Conservation (phyloP, 106 monocot species). For the Dioscorea alata region DNA sequence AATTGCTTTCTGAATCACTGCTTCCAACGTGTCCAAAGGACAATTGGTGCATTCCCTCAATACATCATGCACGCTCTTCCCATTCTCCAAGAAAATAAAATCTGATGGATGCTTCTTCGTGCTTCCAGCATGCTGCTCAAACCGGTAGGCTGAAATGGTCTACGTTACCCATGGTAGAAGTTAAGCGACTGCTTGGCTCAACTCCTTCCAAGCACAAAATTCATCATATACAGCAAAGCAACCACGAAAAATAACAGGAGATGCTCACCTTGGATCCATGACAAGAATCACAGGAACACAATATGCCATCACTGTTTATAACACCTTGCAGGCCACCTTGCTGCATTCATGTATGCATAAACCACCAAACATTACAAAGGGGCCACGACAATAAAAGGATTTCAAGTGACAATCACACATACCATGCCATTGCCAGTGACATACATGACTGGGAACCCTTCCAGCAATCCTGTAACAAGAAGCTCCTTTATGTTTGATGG, state of each 20-base stretch:
- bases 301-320: slow-evolving; percentile 53
- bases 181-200: slow-evolving; percentile 4
- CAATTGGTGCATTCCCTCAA: slow-evolving; percentile 56
- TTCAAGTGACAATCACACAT: neutral
- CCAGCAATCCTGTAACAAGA: slow-evolving; percentile 79
- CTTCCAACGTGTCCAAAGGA: slow-evolving; percentile 64
- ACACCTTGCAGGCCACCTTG: slow-evolving; percentile 52
- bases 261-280: slow-evolving; percentile 53
- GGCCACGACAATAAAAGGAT: neutral
- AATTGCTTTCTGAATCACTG: slow-evolving; percentile 58
- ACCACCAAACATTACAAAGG: neutral
- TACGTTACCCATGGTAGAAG: slow-evolving; percentile 16
- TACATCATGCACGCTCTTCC: slow-evolving; percentile 69
- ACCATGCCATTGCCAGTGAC: slow-evolving; percentile 49
- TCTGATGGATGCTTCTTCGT: slow-evolving; percentile 88
- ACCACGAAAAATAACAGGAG: neutral
- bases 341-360: slow-evolving; percentile 16
- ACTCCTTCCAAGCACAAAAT: too few relatives aligned
- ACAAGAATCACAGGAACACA: slow-evolving; percentile 81
- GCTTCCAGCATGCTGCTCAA: slow-evolving; percentile 90
- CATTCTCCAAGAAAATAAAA: slow-evolving; percentile 80
- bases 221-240: too few relatives aligned
- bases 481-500: slow-evolving; percentile 68
- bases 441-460: slow-evolving; percentile 75
- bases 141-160: slow-evolving; percentile 71